phyloP scores from a whole-genome alignment of 768 basidiomycete genomes.

The Rhizopogon salebrosus region DNA sequence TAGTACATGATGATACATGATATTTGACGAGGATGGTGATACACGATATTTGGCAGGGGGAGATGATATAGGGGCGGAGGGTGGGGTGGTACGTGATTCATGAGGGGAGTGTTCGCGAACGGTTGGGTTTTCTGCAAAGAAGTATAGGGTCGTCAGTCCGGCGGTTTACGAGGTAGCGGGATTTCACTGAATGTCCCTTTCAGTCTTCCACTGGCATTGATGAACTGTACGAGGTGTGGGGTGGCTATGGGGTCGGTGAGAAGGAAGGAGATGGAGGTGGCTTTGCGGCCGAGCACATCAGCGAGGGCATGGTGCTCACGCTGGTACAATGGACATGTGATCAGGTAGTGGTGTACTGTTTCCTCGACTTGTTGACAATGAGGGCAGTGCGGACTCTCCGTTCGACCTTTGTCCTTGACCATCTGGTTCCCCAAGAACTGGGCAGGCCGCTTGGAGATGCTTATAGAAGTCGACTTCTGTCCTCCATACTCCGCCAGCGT shows the following conservation, averaged over 20 bases:
- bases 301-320: background rate
- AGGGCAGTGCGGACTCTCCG: no score
- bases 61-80: no score
- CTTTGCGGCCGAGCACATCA: background rate
- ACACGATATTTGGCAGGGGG: no score
- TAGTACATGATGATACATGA: no score
- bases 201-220: conserved; percentile 2
- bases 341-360: conserved; percentile 26
- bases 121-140: no score
- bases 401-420: conserved; percentile 99
- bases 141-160: no score
- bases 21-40: no score
- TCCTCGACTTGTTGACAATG: no score
- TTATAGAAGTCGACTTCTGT: conserved; percentile 98
- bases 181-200: background rate
- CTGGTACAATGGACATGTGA: conserved; percentile 20
- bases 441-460: conserved; percentile 88
- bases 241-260: background rate
- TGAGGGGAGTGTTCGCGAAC: no score
- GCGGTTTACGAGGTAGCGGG: no score
- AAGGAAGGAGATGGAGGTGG: conserved; percentile 1
- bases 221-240: background rate
- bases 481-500: conserved; percentile 93
- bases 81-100: no score
- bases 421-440: conserved; percentile 97